Base-by-base conservation (phyloP, 352 stramenopile species). In the Phytophthora hibernalis region DNA sequence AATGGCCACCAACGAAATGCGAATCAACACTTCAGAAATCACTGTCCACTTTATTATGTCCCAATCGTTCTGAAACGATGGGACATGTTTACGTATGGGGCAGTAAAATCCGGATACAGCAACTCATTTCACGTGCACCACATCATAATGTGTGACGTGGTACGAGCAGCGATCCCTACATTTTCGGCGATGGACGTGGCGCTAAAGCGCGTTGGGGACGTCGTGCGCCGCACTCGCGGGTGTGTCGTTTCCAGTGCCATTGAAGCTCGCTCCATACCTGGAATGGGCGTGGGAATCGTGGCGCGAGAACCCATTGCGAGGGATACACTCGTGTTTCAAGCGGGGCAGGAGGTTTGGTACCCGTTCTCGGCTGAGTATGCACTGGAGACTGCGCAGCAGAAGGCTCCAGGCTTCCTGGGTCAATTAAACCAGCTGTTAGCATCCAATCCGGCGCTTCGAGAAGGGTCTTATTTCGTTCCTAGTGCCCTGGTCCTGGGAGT, bases 331-430 rank as follows among this genome's bases (percentile, higher is more conserved):
- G 65, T 93, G 26, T 91, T 95, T 52, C 77, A 87, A 37, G 81
- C 85, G 8, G 74, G 71, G 1, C 61, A 70, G 0, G 81, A 89
- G 12, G 64, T 72, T 20, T 96, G 85, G 88, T 81, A 80, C 24
- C 82, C 87, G 3, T 89, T 95, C 59, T 96, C 88, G n/a, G 80
- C 88, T 16, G 80, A 91, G 48, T 76, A 49, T 55, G 88, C 88
- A 1, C 69, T 91, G 35, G 74, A 85, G 33, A 70, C 84, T 58
- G 82, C 85, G 28, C 79, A 83, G 47, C 67, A 72, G 22, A 85
- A 92, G 54, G 83, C 86, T 1, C 83, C 86, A 20, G 77, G 72
- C 10, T 92, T 96, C 44, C 54, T 94, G 26, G 53, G 50, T 5
- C 86, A 90, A 55, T 52, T 92, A 26, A 70, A 89, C 12, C 66